Percentiles rank a stretch among this genome's conserved stretches.
phyloP scores from a whole-genome alignment of 257 asterid genomes.

The Petunia secreta region DNA sequence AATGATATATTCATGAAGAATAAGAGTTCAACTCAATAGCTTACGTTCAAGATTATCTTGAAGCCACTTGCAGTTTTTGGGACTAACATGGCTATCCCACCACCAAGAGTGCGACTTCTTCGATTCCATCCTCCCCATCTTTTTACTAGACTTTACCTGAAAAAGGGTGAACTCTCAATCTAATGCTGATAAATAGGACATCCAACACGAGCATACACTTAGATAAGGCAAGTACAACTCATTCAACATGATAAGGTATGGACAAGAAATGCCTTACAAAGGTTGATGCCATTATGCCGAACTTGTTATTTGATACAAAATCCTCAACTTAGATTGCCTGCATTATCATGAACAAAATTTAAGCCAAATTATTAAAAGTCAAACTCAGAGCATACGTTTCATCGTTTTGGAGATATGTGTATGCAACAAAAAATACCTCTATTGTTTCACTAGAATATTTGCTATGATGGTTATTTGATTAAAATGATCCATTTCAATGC shows the following conservation, averaged over 20 bases:
- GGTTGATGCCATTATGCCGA: slow-evolving; percentile 47
- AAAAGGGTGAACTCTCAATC: slow-evolving; percentile 14
- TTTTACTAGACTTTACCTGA: slow-evolving; percentile 53
- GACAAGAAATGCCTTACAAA: slow-evolving; percentile 38
- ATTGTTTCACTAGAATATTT: neutral
- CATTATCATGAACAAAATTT: neutral
- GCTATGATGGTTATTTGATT: neutral
- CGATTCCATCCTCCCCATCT: slow-evolving; percentile 55
- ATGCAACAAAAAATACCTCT: neutral
- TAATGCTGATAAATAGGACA: neutral
- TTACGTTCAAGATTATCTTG: slow-evolving; percentile 86
- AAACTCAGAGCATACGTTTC: neutral
- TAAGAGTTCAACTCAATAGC: slow-evolving; percentile 11
- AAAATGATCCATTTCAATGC: too few relatives aligned
- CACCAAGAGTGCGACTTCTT: slow-evolving; percentile 88
- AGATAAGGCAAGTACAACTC: slow-evolving; percentile 18
- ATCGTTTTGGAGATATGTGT: neutral
- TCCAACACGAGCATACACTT: neutral
- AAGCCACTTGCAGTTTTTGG: slow-evolving; percentile 86
- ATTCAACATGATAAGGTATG: neutral
- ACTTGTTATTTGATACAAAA: slow-evolving; percentile 3
- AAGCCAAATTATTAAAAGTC: slow-evolving; percentile 14
- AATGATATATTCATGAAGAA: neutral
- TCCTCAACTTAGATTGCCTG: slow-evolving; percentile 24
- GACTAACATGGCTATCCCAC: slow-evolving; percentile 94